Base-by-base conservation (phyloP, 805 yeast species). In the Lachancea nothofagi region DNA sequence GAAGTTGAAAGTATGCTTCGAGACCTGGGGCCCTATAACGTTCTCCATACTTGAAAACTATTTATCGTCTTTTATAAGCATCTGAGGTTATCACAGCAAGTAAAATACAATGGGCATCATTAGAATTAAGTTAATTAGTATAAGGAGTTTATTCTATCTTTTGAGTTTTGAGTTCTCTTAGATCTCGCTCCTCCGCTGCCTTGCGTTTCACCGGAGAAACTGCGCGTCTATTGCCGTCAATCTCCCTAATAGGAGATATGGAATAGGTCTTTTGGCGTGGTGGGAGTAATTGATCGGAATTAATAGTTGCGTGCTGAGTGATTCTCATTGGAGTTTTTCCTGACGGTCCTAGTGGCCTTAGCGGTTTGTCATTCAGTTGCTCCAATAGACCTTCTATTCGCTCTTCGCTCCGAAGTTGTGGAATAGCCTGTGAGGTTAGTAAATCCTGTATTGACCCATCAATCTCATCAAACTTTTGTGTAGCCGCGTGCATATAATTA, bases 1-100 rank as follows among this genome's bases (percentile, higher is more conserved):
- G 80, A 79, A 21, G 74, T 83, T 1, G 82, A 78, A 48, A 52
- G 50, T 2, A 38, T 75, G 3, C 43, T 78, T n/a, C 56, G 64
- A 23, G 59, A 61, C 23, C 59, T 78, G 22, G 79, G 79, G 1
- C 72, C 72, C 13, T 75, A 75, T 62, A 70, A 62, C 37, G 55
- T 74, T 10, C 64, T 77, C 2, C 72, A 70, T 44, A 54, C 62
- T 38, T 67, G 44, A 53, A 14, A 24, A 5, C 20, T 13, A 12
- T 22, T 9, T 35, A n/a, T 17, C 14, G 13, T 19, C 4, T 4
- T 31, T 14, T 27, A 28, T 22, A 9, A 17, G 15, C 26, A 20
- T 20, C 18, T 20, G 9, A n/a, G n/a, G n/a, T n/a, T n/a, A n/a
- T n/a, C n/a, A 13, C 8, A 15, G 13, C 20, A 8, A 17, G 20